phyloP scores from a whole-genome alignment of 768 basidiomycete genomes.

The Leccinum subgranulosum region DNA sequence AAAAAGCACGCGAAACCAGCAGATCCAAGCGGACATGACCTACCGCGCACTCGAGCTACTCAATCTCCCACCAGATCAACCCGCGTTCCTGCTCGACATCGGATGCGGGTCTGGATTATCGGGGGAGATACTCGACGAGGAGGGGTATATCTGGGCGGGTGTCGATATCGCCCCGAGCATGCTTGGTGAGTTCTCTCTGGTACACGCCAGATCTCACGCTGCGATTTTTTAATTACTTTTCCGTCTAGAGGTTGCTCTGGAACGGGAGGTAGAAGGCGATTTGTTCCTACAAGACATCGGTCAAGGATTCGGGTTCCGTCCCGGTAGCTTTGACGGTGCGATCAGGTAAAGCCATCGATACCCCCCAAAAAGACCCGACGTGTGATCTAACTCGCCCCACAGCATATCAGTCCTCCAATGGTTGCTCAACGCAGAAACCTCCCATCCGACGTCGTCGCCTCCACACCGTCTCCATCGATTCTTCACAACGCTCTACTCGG shows the following conservation, averaged over 20 bases:
- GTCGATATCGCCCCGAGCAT: slow-evolving; percentile 95
- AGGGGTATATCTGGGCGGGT: slow-evolving; percentile 91
- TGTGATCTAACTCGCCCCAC: not conserved
- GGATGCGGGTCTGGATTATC: slow-evolving; percentile 97
- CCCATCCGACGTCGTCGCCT: slow-evolving; percentile 84
- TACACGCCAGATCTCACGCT: not conserved
- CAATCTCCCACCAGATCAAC: slow-evolving; percentile 72
- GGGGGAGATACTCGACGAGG: slow-evolving; percentile 94
- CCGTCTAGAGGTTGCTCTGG: slow-evolving; percentile 78
- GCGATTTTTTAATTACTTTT: not conserved
- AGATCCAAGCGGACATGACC: slow-evolving; percentile 97
- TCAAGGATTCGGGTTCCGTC: slow-evolving; percentile 95
- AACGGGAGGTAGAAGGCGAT: slow-evolving; percentile 94
- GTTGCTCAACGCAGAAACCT: slow-evolving; percentile 95
- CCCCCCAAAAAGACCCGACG: not conserved
- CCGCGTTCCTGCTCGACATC: slow-evolving; percentile 89
- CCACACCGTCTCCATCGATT: slow-evolving; percentile 82
- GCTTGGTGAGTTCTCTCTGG: slow-evolving; percentile 62
- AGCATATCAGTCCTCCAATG: slow-evolving; percentile 99
- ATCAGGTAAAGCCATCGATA: slow-evolving; percentile 61
- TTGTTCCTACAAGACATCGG: slow-evolving; percentile 97
- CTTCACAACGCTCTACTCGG: slow-evolving; percentile 90
- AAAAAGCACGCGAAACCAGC: slow-evolving; percentile 90
- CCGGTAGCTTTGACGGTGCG: slow-evolving; percentile 96
- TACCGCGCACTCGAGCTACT: slow-evolving; percentile 91